Evolutionary conservation across 2,329 filamentous ascomycete species (phyloP).

Genomic region (Calonectria honghensis): DNA sequence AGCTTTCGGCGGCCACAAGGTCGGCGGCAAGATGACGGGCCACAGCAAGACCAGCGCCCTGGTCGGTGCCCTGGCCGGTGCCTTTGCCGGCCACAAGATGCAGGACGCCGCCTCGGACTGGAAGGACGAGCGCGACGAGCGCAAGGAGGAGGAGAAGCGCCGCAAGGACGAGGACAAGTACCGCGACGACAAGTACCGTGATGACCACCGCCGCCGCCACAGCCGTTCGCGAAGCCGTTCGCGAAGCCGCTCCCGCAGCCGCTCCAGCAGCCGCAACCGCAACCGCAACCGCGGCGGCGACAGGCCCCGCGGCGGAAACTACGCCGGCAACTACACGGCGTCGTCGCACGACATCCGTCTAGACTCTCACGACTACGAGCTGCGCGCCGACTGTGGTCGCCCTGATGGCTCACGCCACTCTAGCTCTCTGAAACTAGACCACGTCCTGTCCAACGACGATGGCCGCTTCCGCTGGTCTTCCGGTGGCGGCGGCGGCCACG

Average conservation of each 20-base stretch:
- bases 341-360: constrained; percentile 61
- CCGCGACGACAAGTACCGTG: constrained; percentile 32
- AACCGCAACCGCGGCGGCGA: constrained; percentile 22
- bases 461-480: constrained; percentile 62
- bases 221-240: constrained; percentile 41
- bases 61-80: constrained; percentile 64
- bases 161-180: constrained; percentile 43
- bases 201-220: constrained; percentile 37
- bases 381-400: constrained; percentile 59
- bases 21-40: constrained; percentile 57
- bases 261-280: constrained; percentile 18
- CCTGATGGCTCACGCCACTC: constrained; percentile 58
- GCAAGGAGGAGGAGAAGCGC: constrained; percentile 49
- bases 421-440: constrained; percentile 61
- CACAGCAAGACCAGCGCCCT: constrained; percentile 60
- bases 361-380: constrained; percentile 58
- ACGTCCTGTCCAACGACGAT: constrained; percentile 59
- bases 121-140: constrained; percentile 63
- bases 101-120: constrained; percentile 63
- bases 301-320: constrained; percentile 48
- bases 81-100: constrained; percentile 64
- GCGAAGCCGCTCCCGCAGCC: constrained; percentile 40
- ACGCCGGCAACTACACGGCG: constrained; percentile 59
- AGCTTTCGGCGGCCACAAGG: constrained; percentile 63
- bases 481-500: constrained; percentile 44